Conservation (phyloP, 2,329 filamentous ascomycete genomes). For the Ambrosiella xylebori region DNA sequence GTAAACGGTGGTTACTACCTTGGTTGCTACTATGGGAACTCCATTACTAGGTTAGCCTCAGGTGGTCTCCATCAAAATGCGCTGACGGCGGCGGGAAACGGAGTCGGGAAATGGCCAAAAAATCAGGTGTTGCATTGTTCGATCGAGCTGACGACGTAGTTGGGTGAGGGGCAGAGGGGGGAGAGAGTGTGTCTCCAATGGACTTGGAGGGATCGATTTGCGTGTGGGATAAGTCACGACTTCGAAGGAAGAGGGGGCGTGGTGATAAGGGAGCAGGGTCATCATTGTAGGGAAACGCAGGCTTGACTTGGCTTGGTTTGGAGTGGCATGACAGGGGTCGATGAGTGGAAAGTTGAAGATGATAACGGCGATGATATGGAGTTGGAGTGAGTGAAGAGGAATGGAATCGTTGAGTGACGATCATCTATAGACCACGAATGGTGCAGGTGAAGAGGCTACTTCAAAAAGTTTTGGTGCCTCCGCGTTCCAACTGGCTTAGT, state of each 20-base stretch:
- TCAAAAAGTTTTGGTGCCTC: no score
- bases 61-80: not conserved
- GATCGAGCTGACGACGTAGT: not conserved
- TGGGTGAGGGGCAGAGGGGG: not conserved
- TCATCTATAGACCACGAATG: no score
- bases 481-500: no score
- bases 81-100: not conserved
- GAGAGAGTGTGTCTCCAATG: not conserved
- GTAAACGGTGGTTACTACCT: not conserved
- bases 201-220: not conserved
- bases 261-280: no score
- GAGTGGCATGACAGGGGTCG: no score
- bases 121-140: conserved; percentile 2
- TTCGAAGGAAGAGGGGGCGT: not conserved
- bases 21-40: not conserved
- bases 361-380: no score
- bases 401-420: no score
- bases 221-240: not conserved
- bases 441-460: no score
- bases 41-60: not conserved
- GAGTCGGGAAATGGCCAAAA: not conserved
- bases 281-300: no score
- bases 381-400: no score
- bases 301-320: no score
- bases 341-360: no score